phyloP scores from a whole-genome alignment of 1,284 basidiomycete genomes.

The Takashimella tepidaria region DNA sequence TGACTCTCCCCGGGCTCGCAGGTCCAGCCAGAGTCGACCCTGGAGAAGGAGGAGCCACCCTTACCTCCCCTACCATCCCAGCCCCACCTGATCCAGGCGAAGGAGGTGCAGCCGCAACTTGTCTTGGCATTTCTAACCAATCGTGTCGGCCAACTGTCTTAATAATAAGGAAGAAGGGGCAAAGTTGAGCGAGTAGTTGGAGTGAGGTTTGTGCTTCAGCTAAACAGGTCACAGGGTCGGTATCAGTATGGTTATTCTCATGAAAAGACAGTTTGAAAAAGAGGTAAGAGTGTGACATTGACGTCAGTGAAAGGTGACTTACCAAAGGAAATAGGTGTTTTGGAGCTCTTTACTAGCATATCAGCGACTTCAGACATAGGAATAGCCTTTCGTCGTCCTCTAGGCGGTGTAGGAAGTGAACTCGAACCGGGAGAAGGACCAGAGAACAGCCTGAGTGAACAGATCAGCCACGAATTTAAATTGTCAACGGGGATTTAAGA shows the following conservation, averaged over 20 bases:
- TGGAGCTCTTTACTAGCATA: slow-evolving; percentile 47
- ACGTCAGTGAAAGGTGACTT: slow-evolving; percentile 16
- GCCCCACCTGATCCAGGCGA: slow-evolving; percentile 5
- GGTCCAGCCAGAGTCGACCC: slow-evolving; percentile 12
- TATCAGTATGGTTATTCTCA: not conserved
- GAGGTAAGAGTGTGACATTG: too few relatives aligned
- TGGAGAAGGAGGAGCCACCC: slow-evolving; percentile 10
- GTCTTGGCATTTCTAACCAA: slow-evolving; percentile 47
- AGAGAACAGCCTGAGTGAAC: slow-evolving; percentile 37
- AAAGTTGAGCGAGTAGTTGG: slow-evolving; percentile 41
- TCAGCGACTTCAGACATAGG: slow-evolving; percentile 43
- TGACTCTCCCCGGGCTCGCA: slow-evolving; percentile 41
- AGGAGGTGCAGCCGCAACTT: slow-evolving; percentile 8
- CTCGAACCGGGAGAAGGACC: slow-evolving; percentile 26
- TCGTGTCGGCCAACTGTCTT: slow-evolving; percentile 39
- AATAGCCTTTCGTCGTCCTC: slow-evolving; percentile 39
- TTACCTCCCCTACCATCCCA: slow-evolving; percentile 13
- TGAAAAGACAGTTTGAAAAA: not conserved
- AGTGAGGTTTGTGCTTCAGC: slow-evolving; percentile 48
- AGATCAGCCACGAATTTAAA: slow-evolving; percentile 5
- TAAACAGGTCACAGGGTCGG: too few relatives aligned
- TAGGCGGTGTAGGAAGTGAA: slow-evolving; percentile 26
- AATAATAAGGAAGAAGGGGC: slow-evolving; percentile 45
- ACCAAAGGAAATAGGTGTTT: slow-evolving; percentile 46
- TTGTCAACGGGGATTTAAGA: not conserved